phyloP scores from a whole-genome alignment of 495 filamentous ascomycete genomes.

The Aspergillus funiculosus region DNA sequence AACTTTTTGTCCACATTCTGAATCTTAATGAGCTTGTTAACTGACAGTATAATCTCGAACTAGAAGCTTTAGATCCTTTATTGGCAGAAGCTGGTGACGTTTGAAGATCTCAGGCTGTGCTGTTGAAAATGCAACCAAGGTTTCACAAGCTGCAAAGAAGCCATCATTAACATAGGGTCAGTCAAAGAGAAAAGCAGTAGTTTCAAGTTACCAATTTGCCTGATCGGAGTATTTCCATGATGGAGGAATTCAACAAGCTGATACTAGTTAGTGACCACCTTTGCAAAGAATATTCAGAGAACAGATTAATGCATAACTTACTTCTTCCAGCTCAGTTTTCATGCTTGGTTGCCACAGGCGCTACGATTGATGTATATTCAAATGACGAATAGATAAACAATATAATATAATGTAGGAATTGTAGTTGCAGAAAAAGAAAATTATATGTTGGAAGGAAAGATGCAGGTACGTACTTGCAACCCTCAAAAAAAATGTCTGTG shows the following conservation, averaged over 20 bases:
- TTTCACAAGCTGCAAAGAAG: conserved; percentile 59
- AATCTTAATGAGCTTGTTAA: conserved; percentile 2
- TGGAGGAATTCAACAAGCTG: conserved; percentile 90
- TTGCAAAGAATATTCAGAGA: too few species aligned
- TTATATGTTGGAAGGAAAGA: neutral
- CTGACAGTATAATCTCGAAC: conserved; percentile 73
- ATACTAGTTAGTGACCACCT: neutral
- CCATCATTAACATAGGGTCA: conserved; percentile 12
- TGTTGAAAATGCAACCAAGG: conserved; percentile 77
- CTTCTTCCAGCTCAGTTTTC: conserved; percentile 81
- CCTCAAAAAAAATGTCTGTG: neutral
- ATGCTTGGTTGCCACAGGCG: conserved; percentile 39
- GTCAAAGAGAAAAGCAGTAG: neutral
- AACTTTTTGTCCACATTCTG: neutral
- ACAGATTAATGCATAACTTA: conserved; percentile 27
- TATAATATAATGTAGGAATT: too few species aligned
- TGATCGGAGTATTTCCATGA: conserved; percentile 79
- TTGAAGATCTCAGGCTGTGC: conserved; percentile 80
- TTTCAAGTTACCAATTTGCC: conserved; percentile 55
- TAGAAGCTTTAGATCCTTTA: conserved; percentile 86
- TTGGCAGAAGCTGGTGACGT: conserved; percentile 63
- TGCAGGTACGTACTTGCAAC: neutral
- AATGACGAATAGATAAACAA: neutral
- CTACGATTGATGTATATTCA: neutral
- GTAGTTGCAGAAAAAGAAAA: too few species aligned